Evolutionary conservation across 2,329 filamentous ascomycete genomes (phyloP), one percentile per base, ranked within the genome.

Genomic region (Microcyclospora tardicrescens): DNA sequence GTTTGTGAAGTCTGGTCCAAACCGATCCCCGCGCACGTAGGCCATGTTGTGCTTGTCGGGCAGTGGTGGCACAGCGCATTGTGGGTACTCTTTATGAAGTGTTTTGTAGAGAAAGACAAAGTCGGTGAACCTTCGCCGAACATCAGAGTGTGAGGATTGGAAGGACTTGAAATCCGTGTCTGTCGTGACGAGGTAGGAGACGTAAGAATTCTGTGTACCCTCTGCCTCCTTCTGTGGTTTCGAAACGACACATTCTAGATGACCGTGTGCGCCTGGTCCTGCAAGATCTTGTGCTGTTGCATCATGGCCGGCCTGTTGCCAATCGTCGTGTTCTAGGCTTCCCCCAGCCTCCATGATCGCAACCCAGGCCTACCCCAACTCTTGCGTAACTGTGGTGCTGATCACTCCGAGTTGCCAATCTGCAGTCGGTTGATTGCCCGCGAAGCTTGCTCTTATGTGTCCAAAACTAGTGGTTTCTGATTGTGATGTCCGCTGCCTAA

Each of bases 31-130:
- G 28, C 87, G 83, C 37, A 96, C 91, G 58, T 96, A 96, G 57
- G 94, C 86, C 84, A 98, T 94, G 64, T 93, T 93, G 69, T 96
- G 89, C 71, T 96, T 98, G 65, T 96, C 91, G 38, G 91, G 91
- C 38, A 98, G 71, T 34, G 91, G 91, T 24, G 91, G 91, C 3
- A 98, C 84, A 35, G 91, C 91, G 61, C 82, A 84, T 65, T 85
- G 84, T 43, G 86, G 84, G 54, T 85, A 96, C 60, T 95, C 87
- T 58, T 79, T 79, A 46, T 73, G 78, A 37, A 98, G 77, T 27
- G 84, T 80, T 64, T 93, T 95, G 67, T 84, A 95, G 45, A 98
- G 77, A 60, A 94, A 98, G 51, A 93, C 81, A 59, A 98, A 98
- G 66, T 98, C 91, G 51, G 89, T 96, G 65, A 95, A 98, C 55